Conservation (phyloP, 2,329 filamentous ascomycete species). For the Apiospora aurea region DNA sequence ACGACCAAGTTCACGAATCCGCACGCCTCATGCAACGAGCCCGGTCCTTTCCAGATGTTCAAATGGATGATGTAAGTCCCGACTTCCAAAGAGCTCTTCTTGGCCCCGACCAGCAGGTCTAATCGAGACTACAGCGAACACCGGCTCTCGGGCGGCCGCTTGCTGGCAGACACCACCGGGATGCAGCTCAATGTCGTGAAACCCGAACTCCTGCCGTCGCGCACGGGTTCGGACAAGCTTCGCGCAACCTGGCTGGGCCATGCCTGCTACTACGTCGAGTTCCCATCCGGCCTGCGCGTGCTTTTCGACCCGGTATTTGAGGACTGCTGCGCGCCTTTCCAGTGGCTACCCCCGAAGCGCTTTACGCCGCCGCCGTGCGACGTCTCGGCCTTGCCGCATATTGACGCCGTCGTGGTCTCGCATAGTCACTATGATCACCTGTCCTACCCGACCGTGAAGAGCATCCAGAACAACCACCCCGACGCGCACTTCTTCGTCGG, state of each 20-base stretch:
- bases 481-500: constrained; percentile 89
- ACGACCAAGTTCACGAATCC: constrained; percentile 48
- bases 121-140: constrained; percentile 34
- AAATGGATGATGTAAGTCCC: constrained; percentile 8
- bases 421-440: constrained; percentile 96
- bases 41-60: not conserved
- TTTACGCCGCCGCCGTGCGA: constrained; percentile 81
- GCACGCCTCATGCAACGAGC: constrained; percentile 23
- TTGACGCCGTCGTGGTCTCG: constrained; percentile 82
- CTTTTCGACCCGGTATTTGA: constrained; percentile 96
- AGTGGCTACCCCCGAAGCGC: constrained; percentile 74
- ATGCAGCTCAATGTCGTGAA: constrained; percentile 67
- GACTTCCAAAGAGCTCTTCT: not conserved
- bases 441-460: constrained; percentile 75
- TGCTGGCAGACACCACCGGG: constrained; percentile 61
- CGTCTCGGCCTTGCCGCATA: constrained; percentile 76
- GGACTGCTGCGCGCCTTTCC: constrained; percentile 81
- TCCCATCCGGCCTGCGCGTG: constrained; percentile 82
- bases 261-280: constrained; percentile 93
- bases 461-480: constrained; percentile 75
- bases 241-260: constrained; percentile 95
- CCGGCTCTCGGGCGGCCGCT: constrained; percentile 45
- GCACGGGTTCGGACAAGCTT: constrained; percentile 64
- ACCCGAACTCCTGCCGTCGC: constrained; percentile 70
- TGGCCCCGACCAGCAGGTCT: not conserved